Conservation (phyloP, 2,329 filamentous ascomycete genomes). For the Diaporthe destruens region DNA sequence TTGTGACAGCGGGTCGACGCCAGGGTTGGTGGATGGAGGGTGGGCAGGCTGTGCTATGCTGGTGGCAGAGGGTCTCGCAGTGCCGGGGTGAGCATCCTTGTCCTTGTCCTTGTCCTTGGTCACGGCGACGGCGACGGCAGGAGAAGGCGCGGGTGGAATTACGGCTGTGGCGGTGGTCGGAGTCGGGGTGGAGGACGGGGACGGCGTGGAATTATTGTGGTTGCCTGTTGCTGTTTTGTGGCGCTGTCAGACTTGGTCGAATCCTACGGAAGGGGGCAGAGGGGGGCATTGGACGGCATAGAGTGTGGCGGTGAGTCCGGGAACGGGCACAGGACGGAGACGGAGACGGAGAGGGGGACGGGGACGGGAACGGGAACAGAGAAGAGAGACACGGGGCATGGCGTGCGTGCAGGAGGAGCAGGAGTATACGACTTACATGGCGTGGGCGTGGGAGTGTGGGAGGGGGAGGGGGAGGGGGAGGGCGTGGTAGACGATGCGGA, state of each 20-base stretch:
- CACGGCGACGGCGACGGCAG: neutral
- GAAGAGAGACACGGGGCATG: no score
- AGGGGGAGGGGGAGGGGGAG: conserved; percentile 11
- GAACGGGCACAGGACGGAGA: neutral
- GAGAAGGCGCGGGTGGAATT: conserved; percentile 23
- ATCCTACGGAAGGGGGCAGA: conserved; percentile 10
- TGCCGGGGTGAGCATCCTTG: conserved; percentile 33
- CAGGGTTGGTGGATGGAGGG: conserved; percentile 22
- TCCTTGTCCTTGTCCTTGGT: conserved; percentile 19
- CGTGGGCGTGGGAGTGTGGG: neutral
- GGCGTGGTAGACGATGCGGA: neutral
- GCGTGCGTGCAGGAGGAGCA: no score
- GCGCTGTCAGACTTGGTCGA: conserved; percentile 28
- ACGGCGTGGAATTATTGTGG: conserved; percentile 15
- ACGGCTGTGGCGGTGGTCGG: conserved; percentile 34
- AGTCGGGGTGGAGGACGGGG: conserved; percentile 11
- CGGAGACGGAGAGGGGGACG: conserved; percentile 8
- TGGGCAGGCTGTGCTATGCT: conserved; percentile 15
- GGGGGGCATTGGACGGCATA: neutral
- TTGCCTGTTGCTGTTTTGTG: conserved; percentile 30
- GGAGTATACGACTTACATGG: conserved; percentile 40
- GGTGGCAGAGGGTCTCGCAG: conserved; percentile 15
- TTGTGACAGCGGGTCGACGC: conserved; percentile 42
- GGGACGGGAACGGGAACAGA: no score
- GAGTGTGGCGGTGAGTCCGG: conserved; percentile 23